These are phyloP conservation scores for Clitopilus passeckerianus DNA, from an alignment of 768 basidiomycete species.

Conservation along the genomic window DNA sequence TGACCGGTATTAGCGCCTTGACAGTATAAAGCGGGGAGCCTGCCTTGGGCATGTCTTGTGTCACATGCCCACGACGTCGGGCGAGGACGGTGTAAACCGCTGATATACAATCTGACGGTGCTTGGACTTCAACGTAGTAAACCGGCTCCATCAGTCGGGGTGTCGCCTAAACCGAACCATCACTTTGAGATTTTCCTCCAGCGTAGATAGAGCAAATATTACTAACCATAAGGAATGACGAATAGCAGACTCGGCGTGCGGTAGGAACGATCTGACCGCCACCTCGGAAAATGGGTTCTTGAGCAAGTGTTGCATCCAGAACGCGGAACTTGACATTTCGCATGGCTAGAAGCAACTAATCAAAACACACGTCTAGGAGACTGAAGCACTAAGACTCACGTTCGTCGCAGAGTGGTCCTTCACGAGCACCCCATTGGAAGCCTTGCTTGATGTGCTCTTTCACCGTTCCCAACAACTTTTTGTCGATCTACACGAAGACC, in stretches of 20 bases:
- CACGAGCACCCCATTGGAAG: constrained; percentile 98
- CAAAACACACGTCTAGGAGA: not conserved
- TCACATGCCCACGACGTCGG: constrained; percentile 98
- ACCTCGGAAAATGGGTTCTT: constrained; percentile 96
- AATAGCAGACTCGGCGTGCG: constrained; percentile 97
- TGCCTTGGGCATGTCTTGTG: constrained; percentile 96
- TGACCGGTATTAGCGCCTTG: constrained; percentile 96
- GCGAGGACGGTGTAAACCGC: constrained; percentile 98
- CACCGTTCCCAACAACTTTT: constrained; percentile 83
- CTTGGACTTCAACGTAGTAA: constrained; percentile 99
- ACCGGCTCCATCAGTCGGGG: constrained; percentile 96
- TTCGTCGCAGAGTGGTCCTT: constrained; percentile 97
- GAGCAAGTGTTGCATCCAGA: constrained; percentile 86
- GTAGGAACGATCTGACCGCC: constrained; percentile 99
- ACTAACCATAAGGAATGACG: constrained; percentile 95
- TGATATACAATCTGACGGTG: constrained; percentile 97
- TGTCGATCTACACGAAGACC: constrained; percentile 66
- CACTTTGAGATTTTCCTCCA: constrained; percentile 5
- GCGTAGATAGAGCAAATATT: constrained; percentile 4
- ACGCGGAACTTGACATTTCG: constrained; percentile 98
- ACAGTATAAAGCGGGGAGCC: constrained; percentile 98
- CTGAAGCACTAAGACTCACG: constrained; percentile 56
- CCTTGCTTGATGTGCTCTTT: constrained; percentile 98
- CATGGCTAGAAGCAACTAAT: constrained; percentile 60
- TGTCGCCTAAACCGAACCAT: constrained; percentile 59